Base-by-base conservation (phyloP, 2,329 filamentous ascomycete genomes). In the Clarireedia homoeocarpa region DNA sequence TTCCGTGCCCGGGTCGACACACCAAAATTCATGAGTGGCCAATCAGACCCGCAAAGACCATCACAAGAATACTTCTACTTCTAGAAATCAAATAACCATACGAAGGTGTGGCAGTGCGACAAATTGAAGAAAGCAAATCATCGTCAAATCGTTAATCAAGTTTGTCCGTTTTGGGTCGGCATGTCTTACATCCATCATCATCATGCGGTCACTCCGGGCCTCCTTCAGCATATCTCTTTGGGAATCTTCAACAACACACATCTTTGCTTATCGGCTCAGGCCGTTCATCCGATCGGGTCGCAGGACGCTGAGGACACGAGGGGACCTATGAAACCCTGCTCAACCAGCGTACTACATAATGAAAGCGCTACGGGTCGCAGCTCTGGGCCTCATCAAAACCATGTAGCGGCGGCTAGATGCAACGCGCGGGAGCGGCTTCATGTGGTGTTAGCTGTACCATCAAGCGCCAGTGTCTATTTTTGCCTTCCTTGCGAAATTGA, bases 151-250 rank as follows among this genome's bases (percentile, higher is more conserved):
- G 20, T 17, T 34, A 39, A 20, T 49, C 24, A 39, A 46, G 40
- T 30, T 17, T 40, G 47, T 53, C 23, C 42, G 9, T 42, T 44
- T 50, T n/a, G 34, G 36, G 26, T 6, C 14, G 24, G 4, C 17
- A 44, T 55, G 53, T 55, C 53, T 55, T 55, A 55, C 46, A 50
- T 55, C 26, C 20, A 55, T 45, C 53, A 55, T 51, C 20, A 55
- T 45, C 53, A 55, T 51, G 53, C 53, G 46, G 46, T 6, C 52
- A 49, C 42, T 30, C 52, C 46, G 52, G 46, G 17, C 46, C 17
- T 42, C 30, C 24, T 45, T 36, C 50, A 52, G 17, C 39, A 42
- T 6, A 34, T 34, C 30, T n/a, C 39, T 51, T 45, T 30, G 15
- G 50, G 9, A 44, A 36, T 50, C 45, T 34, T 17, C 38, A 10